Evolutionary conservation across 225 moss, liverwort and hornwort species (phyloP), one percentile per base, ranked within the genome.

Genomic region (Antitrichia curtipendula): DNA sequence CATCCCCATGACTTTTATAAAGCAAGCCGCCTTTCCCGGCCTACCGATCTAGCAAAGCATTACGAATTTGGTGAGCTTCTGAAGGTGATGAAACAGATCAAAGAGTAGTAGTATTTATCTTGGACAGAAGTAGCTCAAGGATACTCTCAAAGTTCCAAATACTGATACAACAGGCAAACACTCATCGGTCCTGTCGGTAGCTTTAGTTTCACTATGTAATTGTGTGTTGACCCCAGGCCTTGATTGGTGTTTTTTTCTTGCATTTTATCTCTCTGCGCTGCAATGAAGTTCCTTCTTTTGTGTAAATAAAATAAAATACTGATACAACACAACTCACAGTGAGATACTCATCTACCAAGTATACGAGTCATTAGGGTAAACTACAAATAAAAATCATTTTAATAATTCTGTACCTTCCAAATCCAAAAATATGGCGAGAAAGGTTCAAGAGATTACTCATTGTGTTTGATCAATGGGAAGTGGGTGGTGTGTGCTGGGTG

Each of bases 21-120:
- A 81, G 41, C 73, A 43, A 90, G 85, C 63, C 85, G 90, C 52
- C 78, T 7, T 16, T 90, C 87, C 8, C 91, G 84, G 36, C 78
- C 85, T 59, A 72, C 74, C 41, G 88, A 94, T 84, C 47, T 86
- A 53, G 92, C 91, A 52, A 94, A 91, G 85, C 94, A 94, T 86
- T 94, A 92, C 91, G 91, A 94, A 89, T 89, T 90, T 72, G 94
- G 88, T 86, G 94, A 94, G 92, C 92, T 83, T 69, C 92, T 94
- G 85, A 94, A 94, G 94, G 94, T 94, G 90, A 89, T 84, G 71
- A 88, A 86, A 77, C 75, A 74, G 88, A 81, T 82, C 82, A 87
- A 80, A 52, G 83, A 75, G 57, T 57, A 84, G 41, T 32, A 56
- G 82, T 53, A 24, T 47, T 74, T 65, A 36, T 87, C 27, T 56